These are phyloP conservation scores for Mycena sanguinolenta DNA, from an alignment of 768 basidiomycete genomes.

Conservation along the genomic window DNA sequence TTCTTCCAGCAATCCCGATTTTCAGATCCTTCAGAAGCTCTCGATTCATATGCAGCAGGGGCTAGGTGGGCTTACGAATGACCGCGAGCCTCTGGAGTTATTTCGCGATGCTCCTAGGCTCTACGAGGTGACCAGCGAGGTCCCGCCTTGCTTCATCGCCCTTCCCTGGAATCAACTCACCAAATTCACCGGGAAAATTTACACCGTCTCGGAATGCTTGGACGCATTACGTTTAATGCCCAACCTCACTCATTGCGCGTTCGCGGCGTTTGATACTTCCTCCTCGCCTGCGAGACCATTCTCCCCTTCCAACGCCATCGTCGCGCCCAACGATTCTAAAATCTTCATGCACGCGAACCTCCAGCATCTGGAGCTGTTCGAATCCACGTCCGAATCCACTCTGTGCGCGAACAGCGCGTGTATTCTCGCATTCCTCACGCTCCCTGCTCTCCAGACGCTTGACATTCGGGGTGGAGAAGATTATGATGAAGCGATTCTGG, in stretches of 20 bases:
- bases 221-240: conserved; percentile 3
- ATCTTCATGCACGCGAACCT: neutral
- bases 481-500: neutral
- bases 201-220: neutral
- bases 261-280: neutral
- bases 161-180: conserved; percentile 7
- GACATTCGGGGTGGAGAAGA: neutral
- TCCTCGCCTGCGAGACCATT: neutral
- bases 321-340: neutral
- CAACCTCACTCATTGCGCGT: neutral
- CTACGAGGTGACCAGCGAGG: neutral
- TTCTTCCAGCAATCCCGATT: neutral
- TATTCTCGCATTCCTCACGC: neutral
- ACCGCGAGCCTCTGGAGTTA: neutral
- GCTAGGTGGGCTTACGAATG: neutral
- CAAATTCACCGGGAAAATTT: conserved; percentile 4
- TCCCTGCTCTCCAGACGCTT: neutral
- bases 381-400: neutral
- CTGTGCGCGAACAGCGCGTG: neutral
- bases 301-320: neutral
- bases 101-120: neutral
- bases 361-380: neutral
- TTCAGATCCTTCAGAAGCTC: neutral
- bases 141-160: neutral
- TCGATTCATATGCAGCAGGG: neutral